Conservation (phyloP, 345 rosid genomes). For the Orychophragmus violaceus region DNA sequence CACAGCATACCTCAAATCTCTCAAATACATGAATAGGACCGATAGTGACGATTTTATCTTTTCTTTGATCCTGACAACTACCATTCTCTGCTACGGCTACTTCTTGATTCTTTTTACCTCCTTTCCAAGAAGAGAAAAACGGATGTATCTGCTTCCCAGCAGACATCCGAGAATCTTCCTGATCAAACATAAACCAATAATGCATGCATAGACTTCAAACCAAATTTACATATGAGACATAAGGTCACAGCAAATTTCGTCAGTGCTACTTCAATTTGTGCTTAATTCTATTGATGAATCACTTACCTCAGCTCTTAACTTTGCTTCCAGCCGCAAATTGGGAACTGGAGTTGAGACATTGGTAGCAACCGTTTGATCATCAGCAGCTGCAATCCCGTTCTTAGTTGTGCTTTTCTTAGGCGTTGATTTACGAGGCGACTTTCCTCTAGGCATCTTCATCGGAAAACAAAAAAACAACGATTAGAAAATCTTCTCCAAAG, state of each 20-base stretch:
- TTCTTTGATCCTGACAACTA: conserved; percentile 26
- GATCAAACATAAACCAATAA: conserved; percentile 29
- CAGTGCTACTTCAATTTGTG: background rate
- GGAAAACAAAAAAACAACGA: too few species aligned
- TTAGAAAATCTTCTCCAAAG: background rate
- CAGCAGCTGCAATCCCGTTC: conserved; percentile 25
- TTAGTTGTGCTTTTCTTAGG: conserved; percentile 44
- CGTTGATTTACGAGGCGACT: conserved; percentile 43
- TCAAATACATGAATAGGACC: conserved; percentile 97
- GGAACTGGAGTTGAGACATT: conserved; percentile 37
- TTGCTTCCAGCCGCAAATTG: conserved; percentile 73
- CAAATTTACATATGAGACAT: too few species aligned
- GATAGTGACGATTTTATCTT: conserved; percentile 23
- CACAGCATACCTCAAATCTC: conserved; percentile 42
- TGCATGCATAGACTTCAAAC: background rate
- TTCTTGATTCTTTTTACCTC: conserved; percentile 45
- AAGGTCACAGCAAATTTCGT: too few species aligned
- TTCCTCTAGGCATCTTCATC: conserved; percentile 25
- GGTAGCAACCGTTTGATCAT: conserved; percentile 16
- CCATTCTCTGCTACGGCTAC: conserved; percentile 28
- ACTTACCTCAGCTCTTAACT: conserved; percentile 66
- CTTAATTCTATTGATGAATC: background rate
- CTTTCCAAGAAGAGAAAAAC: conserved; percentile 60
- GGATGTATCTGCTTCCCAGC: conserved; percentile 82
- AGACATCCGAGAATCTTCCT: conserved; percentile 70